Conservation (phyloP, 129 eudicot genomes). For the Artemisia tridentata region DNA sequence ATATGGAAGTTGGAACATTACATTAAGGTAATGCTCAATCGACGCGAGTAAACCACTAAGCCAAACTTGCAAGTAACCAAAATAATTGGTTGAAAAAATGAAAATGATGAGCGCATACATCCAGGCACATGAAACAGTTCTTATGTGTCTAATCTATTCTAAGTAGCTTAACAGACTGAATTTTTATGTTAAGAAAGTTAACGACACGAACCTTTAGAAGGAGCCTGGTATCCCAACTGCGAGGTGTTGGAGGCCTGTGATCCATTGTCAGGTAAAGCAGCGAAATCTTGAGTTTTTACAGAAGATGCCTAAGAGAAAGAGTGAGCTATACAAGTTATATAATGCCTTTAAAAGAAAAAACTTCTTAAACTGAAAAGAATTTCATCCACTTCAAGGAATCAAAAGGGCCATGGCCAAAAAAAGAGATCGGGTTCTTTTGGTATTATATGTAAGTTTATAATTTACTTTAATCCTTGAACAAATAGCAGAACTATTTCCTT, state of each 20-base stretch:
- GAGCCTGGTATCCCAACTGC: slow-evolving; percentile 50
- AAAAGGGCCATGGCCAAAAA: not conserved
- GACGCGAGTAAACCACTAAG: no score
- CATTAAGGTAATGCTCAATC: not conserved
- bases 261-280: slow-evolving; percentile 49
- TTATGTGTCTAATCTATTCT: slow-evolving; percentile 1
- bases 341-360: slow-evolving; percentile 8
- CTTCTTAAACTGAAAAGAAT: not conserved
- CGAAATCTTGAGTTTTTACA: slow-evolving; percentile 45
- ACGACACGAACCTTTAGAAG: slow-evolving; percentile 54
- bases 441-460: no score
- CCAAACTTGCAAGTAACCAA: not conserved
- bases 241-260: slow-evolving; percentile 64
- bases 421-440: no score
- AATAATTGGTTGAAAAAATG: not conserved
- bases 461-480: not conserved
- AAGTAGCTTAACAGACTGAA: slow-evolving; percentile 17
- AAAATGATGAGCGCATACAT: slow-evolving; percentile 4
- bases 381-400: not conserved
- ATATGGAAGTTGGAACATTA: slow-evolving; percentile 12
- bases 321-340: slow-evolving; percentile 25
- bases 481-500: not conserved
- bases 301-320: slow-evolving; percentile 46
- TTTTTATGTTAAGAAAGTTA: slow-evolving; percentile 9
- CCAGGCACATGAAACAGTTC: slow-evolving; percentile 6